Base-by-base conservation (phyloP, 768 basidiomycete species). In the Scleroderma bovista region DNA sequence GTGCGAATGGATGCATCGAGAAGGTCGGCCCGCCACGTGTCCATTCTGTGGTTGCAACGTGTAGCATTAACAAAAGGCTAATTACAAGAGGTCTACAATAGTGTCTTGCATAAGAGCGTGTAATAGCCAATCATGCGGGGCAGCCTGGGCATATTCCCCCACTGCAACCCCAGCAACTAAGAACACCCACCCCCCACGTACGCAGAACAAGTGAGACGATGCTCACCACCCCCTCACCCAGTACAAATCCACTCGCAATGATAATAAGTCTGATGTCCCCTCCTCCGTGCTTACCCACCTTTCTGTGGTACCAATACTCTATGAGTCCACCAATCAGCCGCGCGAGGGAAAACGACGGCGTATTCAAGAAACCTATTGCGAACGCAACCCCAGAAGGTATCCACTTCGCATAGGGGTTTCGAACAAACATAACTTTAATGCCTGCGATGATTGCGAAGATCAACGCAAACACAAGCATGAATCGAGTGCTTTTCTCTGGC, bases 351-450 rank as follows among this genome's bases (percentile, higher is more conserved):
- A 97, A 98, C 3, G 87, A 88, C 3, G 95, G 95, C 0, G 93
- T 92, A 62, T 98, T 98, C 60, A 98, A 73, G 67, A 98, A 96
- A 0, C 95, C 93, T 51, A 96, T 89, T 6, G 93, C 93, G 62
- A 97, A 97, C 2, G 93, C 93, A 34, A 97, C 83, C 20, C 93
- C 93, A 1, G 91, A 94, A 5, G 92, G 92, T 33, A 94, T 83
- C 82, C 86, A 91, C 45, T 78, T 80, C n/a, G 83, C 77, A 54
- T 77, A 80, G 58, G 74, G 73, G 31, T 72, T 59, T 23, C 69
- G 72, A 15, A 74, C 63, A 7, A 80, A 75, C 49, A 81, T 73
- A 2, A 80, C 73, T 66, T 94, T 96, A 49, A 81, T 44, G 1
- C 76, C 76, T 0, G 92, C 83, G 11, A 89, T 67, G 22, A 76